Percentiles rank a stretch among this genome's conserved stretches.
Evolutionary conservation across 225 moss, liverwort and hornwort genomes (phyloP).

Genomic region (Polytrichum formosum): DNA sequence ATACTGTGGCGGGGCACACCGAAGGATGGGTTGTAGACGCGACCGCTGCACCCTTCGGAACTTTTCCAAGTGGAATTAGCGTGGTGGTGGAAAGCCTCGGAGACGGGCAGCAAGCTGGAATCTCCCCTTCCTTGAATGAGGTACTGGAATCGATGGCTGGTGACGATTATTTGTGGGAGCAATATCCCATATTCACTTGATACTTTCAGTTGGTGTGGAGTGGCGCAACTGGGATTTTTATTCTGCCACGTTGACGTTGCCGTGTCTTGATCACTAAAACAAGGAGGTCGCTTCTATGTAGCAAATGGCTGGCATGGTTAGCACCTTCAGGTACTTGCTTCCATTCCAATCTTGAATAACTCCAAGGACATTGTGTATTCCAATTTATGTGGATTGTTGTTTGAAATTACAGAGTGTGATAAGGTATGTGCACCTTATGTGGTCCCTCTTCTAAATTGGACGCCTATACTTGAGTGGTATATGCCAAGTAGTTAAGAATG

Average conservation of each 20-base stretch:
- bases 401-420: too few species aligned
- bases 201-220: constrained; percentile 2
- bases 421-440: too few species aligned
- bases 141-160: constrained; percentile 28
- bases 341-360: too few species aligned
- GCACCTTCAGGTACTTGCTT: not conserved
- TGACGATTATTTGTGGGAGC: constrained; percentile 32
- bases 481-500: too few species aligned
- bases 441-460: too few species aligned
- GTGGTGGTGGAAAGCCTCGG: constrained; percentile 6
- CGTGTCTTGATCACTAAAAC: too few species aligned
- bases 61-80: constrained; percentile 14
- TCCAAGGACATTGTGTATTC: too few species aligned
- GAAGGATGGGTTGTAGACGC: constrained; percentile 43
- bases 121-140: constrained; percentile 18
- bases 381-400: too few species aligned
- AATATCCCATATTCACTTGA: constrained; percentile 21
- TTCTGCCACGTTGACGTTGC: too few species aligned
- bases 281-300: not conserved
- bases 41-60: constrained; percentile 13
- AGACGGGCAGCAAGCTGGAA: constrained; percentile 14
- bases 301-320: not conserved
- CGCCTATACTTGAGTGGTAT: too few species aligned
- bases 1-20: constrained; percentile 27
- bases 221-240: too few species aligned